Evolutionary conservation across 108 stramenopile species (phyloP).

Genomic region (Epithemia pelagica): DNA sequence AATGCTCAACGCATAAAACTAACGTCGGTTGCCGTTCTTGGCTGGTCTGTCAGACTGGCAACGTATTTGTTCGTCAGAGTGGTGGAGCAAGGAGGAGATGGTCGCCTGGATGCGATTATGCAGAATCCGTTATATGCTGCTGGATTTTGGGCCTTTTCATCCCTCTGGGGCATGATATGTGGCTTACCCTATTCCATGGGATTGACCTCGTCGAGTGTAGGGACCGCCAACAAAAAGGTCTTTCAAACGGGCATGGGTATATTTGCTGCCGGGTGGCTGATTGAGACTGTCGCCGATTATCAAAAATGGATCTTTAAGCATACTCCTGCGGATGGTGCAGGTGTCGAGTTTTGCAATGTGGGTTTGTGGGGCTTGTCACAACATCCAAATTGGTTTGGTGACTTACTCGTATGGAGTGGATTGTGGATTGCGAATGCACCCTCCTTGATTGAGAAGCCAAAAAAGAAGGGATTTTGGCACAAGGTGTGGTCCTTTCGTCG

Average conservation of each 20-base stretch:
- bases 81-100: slow-evolving; percentile 38
- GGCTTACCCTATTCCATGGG: slow-evolving; percentile 70
- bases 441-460: slow-evolving; percentile 25
- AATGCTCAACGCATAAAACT: slow-evolving; percentile 16
- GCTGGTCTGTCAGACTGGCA: slow-evolving; percentile 65
- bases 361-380: slow-evolving; percentile 74
- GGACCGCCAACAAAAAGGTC: slow-evolving; percentile 8
- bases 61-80: slow-evolving; percentile 65
- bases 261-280: slow-evolving; percentile 36
- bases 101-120: slow-evolving; percentile 43
- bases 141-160: slow-evolving; percentile 66
- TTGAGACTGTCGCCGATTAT: slow-evolving; percentile 59
- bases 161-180: slow-evolving; percentile 59
- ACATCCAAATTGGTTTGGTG: slow-evolving; percentile 83
- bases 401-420: slow-evolving; percentile 66
- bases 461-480: neutral
- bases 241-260: slow-evolving; percentile 30
- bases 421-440: slow-evolving; percentile 65
- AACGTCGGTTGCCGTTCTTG: slow-evolving; percentile 36
- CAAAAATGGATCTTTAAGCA: slow-evolving; percentile 79
- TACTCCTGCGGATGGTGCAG: neutral
- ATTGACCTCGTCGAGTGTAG: slow-evolving; percentile 17
- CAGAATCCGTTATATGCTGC: slow-evolving; percentile 37
- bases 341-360: slow-evolving; percentile 54
- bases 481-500: slow-evolving; percentile 26